A percentile compares a stretch with the other conserved stretches of the same genome.
Conservation (phyloP, 331 rosid species). For the Rhamnella rubrinervis region DNA sequence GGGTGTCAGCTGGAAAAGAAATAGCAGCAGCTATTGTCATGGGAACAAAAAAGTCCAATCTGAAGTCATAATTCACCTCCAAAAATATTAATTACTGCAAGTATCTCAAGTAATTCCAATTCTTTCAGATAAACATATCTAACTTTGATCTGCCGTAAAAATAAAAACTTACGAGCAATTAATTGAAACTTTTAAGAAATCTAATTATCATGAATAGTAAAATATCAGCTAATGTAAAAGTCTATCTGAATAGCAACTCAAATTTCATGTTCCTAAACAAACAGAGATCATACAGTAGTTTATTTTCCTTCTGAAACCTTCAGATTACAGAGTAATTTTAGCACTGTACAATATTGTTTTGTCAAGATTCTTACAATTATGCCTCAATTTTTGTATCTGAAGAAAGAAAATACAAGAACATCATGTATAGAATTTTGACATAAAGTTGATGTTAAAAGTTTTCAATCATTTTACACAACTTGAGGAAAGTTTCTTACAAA, state of each 20-base stretch:
- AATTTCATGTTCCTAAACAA: too few species aligned
- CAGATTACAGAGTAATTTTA: too few species aligned
- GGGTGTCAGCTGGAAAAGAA: too few species aligned
- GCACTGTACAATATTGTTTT: too few species aligned
- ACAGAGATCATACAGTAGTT: too few species aligned
- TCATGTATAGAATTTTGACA: not conserved
- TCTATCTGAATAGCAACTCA: too few species aligned
- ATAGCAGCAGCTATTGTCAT: too few species aligned
- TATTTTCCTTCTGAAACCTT: too few species aligned
- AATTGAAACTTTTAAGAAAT: not conserved
- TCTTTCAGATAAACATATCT: not conserved
- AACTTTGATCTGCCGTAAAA: not conserved
- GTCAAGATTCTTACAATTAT: too few species aligned
- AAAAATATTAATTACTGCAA: slow-evolving; percentile 12
- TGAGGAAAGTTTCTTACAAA: slow-evolving; percentile 10
- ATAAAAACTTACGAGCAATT: not conserved
- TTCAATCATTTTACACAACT: slow-evolving; percentile 19
- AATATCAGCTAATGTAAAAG: too few species aligned
- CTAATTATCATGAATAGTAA: not conserved
- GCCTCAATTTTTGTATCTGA: too few species aligned
- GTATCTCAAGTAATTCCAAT: slow-evolving; percentile 7
- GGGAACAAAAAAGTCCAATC: not conserved
- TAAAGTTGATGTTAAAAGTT: slow-evolving; percentile 8
- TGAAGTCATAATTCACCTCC: not conserved
- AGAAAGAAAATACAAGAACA: too few species aligned